Evolutionary conservation across 306 rosid genomes (phyloP).

Genomic region (Malus fusca): DNA sequence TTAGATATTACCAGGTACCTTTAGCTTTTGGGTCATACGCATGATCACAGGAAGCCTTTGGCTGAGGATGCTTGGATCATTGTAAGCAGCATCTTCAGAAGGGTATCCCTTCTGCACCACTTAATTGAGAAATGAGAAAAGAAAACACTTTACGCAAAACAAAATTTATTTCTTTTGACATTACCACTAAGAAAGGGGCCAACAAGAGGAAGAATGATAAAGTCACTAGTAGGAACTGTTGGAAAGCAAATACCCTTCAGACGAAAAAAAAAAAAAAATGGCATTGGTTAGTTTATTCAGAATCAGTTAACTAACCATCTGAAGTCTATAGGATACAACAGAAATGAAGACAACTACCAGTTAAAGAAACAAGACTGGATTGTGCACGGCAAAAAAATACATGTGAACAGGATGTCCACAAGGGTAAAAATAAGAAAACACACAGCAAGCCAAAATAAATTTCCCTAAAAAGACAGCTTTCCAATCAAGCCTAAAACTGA

Average conservation of each 20-base stretch:
- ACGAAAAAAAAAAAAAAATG: too few relatives aligned
- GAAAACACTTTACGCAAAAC: background rate
- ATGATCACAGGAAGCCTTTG: slow-evolving; percentile 60
- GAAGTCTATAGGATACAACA: background rate
- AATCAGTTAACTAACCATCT: background rate
- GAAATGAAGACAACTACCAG: background rate
- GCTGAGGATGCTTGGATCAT: slow-evolving; percentile 74
- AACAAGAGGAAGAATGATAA: background rate
- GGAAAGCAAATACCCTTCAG: background rate
- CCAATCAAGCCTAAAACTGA: too few relatives aligned
- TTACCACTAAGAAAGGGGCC: background rate
- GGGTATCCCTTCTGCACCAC: slow-evolving; percentile 75
- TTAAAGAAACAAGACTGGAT: too few relatives aligned
- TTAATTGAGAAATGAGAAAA: slow-evolving; percentile 20
- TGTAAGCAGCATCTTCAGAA: slow-evolving; percentile 66
- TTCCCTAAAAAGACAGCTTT: too few relatives aligned
- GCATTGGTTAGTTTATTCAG: background rate
- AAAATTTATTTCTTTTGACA: background rate
- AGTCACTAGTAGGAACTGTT: background rate
- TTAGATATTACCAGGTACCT: slow-evolving; percentile 41
- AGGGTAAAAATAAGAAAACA: too few relatives aligned
- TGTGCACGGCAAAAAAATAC: background rate
- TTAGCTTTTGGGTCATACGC: slow-evolving; percentile 68
- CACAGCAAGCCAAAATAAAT: too few relatives aligned
- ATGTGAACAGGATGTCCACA: background rate